phyloP scores from a whole-genome alignment of 2,329 filamentous ascomycete genomes.

The Pseudocercospora musae region DNA sequence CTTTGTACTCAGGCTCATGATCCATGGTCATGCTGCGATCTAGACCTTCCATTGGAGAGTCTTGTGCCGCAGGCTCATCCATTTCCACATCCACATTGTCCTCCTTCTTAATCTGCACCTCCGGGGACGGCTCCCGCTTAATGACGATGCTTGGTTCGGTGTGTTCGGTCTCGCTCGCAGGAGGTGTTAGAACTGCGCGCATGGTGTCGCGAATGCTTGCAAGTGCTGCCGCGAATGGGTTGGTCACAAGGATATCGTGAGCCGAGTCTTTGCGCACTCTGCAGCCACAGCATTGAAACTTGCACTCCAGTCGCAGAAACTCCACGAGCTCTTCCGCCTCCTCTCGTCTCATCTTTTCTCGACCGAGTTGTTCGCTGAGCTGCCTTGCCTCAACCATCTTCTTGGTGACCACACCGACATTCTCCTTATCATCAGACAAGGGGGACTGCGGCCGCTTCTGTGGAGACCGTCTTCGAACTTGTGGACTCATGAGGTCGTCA shows the following conservation, averaged over 20 bases:
- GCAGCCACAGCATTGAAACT: slow-evolving; percentile 65
- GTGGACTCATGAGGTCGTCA: slow-evolving; percentile 62
- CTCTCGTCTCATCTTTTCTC: slow-evolving; percentile 59
- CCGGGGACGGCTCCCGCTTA: slow-evolving; percentile 3
- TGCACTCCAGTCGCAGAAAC: slow-evolving; percentile 72
- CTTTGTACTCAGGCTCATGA: slow-evolving; percentile 7
- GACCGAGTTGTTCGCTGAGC: slow-evolving; percentile 51
- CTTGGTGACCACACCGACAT: slow-evolving; percentile 38
- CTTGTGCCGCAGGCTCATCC: slow-evolving; percentile 7
- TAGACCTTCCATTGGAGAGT: slow-evolving; percentile 14
- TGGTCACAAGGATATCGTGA: slow-evolving; percentile 5
- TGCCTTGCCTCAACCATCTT: slow-evolving; percentile 47
- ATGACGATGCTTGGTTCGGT: slow-evolving; percentile 24
- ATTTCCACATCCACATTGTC: slow-evolving; percentile 16
- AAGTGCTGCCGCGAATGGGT: slow-evolving; percentile 19
- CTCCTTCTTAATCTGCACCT: slow-evolving; percentile 13
- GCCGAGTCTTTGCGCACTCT: slow-evolving; percentile 32
- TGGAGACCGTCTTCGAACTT: slow-evolving; percentile 16
- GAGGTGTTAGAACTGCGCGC: slow-evolving; percentile 53
- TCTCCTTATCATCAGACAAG: slow-evolving; percentile 49
- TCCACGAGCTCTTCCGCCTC: slow-evolving; percentile 70
- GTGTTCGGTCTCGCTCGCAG: slow-evolving; percentile 59
- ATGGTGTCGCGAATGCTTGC: slow-evolving; percentile 22
- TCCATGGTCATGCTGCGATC: slow-evolving; percentile 30
- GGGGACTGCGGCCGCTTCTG: slow-evolving; percentile 47